These are phyloP conservation scores for Candida dubliniensis DNA, from an alignment of 1,139 yeast genomes.

Conservation along the genomic window DNA sequence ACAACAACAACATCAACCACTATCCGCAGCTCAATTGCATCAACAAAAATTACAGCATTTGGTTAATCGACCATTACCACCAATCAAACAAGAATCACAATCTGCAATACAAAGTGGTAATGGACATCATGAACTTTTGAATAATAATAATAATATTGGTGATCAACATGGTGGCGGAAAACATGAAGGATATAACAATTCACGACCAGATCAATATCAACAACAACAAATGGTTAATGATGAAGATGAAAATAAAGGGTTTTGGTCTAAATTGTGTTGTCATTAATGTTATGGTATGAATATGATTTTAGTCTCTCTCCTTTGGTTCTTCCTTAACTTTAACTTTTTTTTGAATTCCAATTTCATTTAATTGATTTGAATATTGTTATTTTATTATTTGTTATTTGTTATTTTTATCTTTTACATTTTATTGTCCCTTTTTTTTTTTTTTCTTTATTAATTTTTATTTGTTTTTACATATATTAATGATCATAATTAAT, in stretches of 20 bases:
- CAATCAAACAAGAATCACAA: conserved; percentile 46
- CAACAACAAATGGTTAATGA: conserved; percentile 37
- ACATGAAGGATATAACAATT: conserved; percentile 15
- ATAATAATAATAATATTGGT: conserved; percentile 11
- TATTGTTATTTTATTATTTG: not conserved
- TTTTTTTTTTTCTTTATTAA: not conserved
- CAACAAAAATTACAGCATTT: conserved; percentile 53
- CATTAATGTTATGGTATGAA: conserved; percentile 21
- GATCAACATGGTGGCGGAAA: conserved; percentile 13
- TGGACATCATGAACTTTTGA: conserved; percentile 14
- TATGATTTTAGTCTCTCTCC: not conserved
- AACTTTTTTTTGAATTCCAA: no score
- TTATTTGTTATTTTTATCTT: not conserved
- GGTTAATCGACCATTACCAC: conserved; percentile 53
- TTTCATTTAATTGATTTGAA: not conserved
- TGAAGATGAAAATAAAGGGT: conserved; percentile 40
- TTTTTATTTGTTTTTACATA: no score
- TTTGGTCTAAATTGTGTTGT: conserved; percentile 49
- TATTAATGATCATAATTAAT: no score
- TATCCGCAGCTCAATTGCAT: conserved; percentile 46
- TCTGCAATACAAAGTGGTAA: conserved; percentile 7
- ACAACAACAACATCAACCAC: conserved; percentile 22
- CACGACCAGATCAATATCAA: conserved; percentile 37
- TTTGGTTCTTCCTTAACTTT: not conserved
- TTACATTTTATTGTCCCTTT: no score